phyloP scores from a whole-genome alignment of 805 yeast species.

The Starmerella vitae region DNA sequence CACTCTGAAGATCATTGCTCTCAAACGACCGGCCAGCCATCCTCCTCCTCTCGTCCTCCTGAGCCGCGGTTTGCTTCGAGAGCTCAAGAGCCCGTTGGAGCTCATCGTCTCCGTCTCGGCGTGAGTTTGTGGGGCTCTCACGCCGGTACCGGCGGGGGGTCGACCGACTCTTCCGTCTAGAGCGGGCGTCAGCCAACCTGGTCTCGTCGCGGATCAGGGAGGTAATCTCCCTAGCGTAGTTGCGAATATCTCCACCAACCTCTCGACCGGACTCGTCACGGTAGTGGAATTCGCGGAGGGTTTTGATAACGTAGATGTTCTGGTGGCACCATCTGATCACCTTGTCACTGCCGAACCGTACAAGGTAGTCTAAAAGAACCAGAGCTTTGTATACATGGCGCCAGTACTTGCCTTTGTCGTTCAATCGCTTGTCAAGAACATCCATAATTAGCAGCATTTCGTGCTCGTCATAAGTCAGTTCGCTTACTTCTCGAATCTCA shows the following conservation, averaged over 20 bases:
- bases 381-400: constrained; percentile 87
- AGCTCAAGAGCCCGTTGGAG: constrained; percentile 68
- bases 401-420: constrained; percentile 96
- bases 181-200: constrained; percentile 58
- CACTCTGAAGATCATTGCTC: constrained; percentile 42
- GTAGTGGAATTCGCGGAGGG: constrained; percentile 78
- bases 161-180: constrained; percentile 17
- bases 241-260: constrained; percentile 78
- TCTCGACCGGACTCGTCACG: constrained; percentile 66
- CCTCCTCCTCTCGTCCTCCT: constrained; percentile 57
- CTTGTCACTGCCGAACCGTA: constrained; percentile 73
- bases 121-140: constrained; percentile 24
- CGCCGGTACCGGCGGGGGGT: constrained; percentile 8
- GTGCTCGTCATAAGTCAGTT: constrained; percentile 51
- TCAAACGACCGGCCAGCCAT: constrained; percentile 21
- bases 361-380: constrained; percentile 76
- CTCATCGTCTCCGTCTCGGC: constrained; percentile 47
- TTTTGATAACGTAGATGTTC: constrained; percentile 74
- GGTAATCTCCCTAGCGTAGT: constrained; percentile 80
- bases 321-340: constrained; percentile 88
- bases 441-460: constrained; percentile 87
- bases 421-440: constrained; percentile 78
- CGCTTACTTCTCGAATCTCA: constrained; percentile 74
- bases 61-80: constrained; percentile 54
- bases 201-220: constrained; percentile 70